phyloP scores from a whole-genome alignment of 768 basidiomycete genomes.

The Tylopilus intermedius region DNA sequence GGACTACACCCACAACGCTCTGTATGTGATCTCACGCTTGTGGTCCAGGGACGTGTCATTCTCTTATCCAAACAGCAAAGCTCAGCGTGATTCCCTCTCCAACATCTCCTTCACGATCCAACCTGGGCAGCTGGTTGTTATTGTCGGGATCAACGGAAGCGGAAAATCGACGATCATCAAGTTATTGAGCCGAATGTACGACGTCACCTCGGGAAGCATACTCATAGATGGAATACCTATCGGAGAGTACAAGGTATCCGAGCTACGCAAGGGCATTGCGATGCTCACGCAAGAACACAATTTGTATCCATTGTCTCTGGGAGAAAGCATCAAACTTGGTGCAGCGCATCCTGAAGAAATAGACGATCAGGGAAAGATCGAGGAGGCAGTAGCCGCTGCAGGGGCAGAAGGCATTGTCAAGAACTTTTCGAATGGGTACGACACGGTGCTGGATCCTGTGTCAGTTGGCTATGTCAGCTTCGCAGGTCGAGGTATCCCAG shows the following conservation, averaged over 20 bases:
- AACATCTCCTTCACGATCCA: constrained; percentile 28
- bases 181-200: constrained; percentile 34
- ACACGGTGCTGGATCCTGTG: constrained; percentile 38
- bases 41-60: constrained; percentile 46
- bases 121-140: constrained; percentile 31
- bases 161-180: constrained; percentile 38
- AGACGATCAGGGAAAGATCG: constrained; percentile 13
- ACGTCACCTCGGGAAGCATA: constrained; percentile 35
- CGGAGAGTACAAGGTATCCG: constrained; percentile 26
- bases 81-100: constrained; percentile 20
- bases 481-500: constrained; percentile 9
- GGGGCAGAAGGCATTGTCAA: constrained; percentile 40
- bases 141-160: constrained; percentile 34
- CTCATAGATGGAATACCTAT: constrained; percentile 35
- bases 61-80: constrained; percentile 42
- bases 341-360: constrained; percentile 9
- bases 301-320: constrained; percentile 34
- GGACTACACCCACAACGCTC: neutral
- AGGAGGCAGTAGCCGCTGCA: constrained; percentile 28
- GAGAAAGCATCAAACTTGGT: constrained; percentile 40
- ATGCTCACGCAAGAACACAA: constrained; percentile 39
- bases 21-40: neutral
- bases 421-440: constrained; percentile 33
- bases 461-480: constrained; percentile 27
- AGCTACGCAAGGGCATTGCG: constrained; percentile 37